Conservation (phyloP, 148 eudicot species). For the Amaranthus cruentus region DNA sequence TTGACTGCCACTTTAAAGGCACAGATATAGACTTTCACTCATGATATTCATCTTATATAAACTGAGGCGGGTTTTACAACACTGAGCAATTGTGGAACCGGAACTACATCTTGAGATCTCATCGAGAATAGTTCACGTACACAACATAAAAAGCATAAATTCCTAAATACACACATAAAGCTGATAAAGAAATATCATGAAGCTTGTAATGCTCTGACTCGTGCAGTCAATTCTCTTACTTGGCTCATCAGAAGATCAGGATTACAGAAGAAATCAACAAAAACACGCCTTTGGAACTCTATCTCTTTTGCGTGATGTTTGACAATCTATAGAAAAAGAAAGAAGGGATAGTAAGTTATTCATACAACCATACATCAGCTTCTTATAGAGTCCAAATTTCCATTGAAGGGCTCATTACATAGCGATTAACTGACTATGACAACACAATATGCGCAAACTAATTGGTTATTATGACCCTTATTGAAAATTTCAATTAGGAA, state of each 20-base stretch:
- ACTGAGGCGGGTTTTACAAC: constrained; percentile 10
- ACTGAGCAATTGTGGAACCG: background rate
- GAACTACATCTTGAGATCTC: background rate
- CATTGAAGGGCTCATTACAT: no score
- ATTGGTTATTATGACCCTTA: background rate
- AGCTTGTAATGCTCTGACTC: constrained; percentile 75
- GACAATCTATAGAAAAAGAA: constrained; percentile 45
- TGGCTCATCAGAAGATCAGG: constrained; percentile 82
- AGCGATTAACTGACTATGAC: background rate
- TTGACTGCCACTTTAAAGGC: background rate
- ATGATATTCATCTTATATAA: background rate
- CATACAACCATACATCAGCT: background rate
- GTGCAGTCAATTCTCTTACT: constrained; percentile 68
- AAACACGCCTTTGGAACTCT: constrained; percentile 79
- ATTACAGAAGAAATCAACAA: constrained; percentile 88
- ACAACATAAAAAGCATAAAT: background rate
- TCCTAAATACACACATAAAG: constrained; percentile 10
- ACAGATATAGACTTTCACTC: background rate
- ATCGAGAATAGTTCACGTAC: background rate
- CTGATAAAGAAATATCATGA: constrained; percentile 27
- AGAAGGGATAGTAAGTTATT: background rate
- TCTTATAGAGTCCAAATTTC: no score
- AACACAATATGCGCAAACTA: background rate
- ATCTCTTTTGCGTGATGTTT: constrained; percentile 84
- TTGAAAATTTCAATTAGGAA: background rate